These are phyloP conservation scores for Malassezia sympodialis DNA, from an alignment of 1,284 basidiomycete species.

Conservation along the genomic window DNA sequence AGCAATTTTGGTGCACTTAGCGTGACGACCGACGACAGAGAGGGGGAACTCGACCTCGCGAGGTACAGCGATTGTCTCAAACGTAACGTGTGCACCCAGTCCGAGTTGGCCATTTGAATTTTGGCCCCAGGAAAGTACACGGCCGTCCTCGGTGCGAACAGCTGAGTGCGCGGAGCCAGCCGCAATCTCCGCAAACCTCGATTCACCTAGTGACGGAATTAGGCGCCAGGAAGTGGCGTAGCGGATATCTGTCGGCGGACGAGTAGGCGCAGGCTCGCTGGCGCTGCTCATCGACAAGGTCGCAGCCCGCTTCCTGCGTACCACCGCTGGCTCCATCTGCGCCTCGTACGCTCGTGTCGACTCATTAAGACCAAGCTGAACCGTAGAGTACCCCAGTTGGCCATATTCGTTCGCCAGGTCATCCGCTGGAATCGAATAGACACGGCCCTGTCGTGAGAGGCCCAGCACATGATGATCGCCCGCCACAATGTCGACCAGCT, in stretches of 20 bases:
- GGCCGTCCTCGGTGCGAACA: constrained; percentile 57
- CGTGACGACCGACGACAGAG: background rate
- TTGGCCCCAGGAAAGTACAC: constrained; percentile 57
- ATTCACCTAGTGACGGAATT: constrained; percentile 63
- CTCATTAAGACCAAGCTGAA: constrained; percentile 33
- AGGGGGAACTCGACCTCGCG: constrained; percentile 64
- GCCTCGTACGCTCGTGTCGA: constrained; percentile 29
- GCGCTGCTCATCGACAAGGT: background rate
- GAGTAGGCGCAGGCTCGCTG: constrained; percentile 21
- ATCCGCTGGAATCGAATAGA: constrained; percentile 68
- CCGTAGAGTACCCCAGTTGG: constrained; percentile 59
- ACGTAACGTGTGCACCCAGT: constrained; percentile 60
- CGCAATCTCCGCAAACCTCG: constrained; percentile 62
- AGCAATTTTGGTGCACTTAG: constrained; percentile 50
- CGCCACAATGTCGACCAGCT: constrained; percentile 27
- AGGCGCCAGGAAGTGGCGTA: constrained; percentile 69
- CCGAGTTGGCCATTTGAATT: constrained; percentile 62
- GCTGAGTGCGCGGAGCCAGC: constrained; percentile 63
- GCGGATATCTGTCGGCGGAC: constrained; percentile 50
- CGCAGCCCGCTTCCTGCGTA: constrained; percentile 15
- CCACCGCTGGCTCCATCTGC: constrained; percentile 39
- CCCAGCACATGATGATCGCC: constrained; percentile 76
- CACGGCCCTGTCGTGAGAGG: constrained; percentile 67
- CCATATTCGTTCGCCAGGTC: constrained; percentile 70
- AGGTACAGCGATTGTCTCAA: constrained; percentile 68